Evolutionary conservation across 2,329 filamentous ascomycete genomes (phyloP).

Genomic region (Triangularia verruculosa): DNA sequence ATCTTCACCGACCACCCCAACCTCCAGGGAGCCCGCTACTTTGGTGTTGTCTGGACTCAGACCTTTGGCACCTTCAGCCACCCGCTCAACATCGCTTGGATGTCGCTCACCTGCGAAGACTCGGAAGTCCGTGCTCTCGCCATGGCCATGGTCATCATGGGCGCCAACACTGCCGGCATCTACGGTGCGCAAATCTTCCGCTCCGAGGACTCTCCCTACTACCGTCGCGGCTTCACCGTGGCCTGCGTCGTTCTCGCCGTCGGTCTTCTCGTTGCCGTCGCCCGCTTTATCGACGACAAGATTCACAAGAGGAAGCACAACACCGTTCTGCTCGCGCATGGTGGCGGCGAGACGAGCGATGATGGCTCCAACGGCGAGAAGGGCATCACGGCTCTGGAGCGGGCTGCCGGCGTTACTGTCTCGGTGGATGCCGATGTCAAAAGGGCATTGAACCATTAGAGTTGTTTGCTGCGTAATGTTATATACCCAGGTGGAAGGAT

Average conservation of each 20-base stretch:
- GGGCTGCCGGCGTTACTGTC: not conserved
- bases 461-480: not conserved
- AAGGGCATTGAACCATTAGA: not conserved
- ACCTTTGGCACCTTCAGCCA: conserved; percentile 53
- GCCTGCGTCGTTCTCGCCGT: conserved; percentile 43
- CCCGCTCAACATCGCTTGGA: conserved; percentile 59
- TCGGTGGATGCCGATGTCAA: not conserved
- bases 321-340: not conserved
- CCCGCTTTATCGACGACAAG: conserved; percentile 44
- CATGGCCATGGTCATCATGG: conserved; percentile 61
- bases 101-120: conserved; percentile 54
- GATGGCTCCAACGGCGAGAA: not conserved
- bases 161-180: conserved; percentile 59
- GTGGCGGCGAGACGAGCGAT: not conserved
- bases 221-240: conserved; percentile 49
- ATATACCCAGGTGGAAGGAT: not conserved
- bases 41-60: conserved; percentile 56
- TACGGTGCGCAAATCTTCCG: conserved; percentile 61
- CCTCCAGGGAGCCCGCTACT: conserved; percentile 45
- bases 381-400: not conserved
- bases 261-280: conserved; percentile 40
- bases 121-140: conserved; percentile 57
- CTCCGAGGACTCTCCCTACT: conserved; percentile 48
- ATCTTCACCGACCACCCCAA: conserved; percentile 45
- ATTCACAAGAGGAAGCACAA: conserved; percentile 17